phyloP scores from a whole-genome alignment of 257 asterid species.

The Hygrophila difformis region DNA sequence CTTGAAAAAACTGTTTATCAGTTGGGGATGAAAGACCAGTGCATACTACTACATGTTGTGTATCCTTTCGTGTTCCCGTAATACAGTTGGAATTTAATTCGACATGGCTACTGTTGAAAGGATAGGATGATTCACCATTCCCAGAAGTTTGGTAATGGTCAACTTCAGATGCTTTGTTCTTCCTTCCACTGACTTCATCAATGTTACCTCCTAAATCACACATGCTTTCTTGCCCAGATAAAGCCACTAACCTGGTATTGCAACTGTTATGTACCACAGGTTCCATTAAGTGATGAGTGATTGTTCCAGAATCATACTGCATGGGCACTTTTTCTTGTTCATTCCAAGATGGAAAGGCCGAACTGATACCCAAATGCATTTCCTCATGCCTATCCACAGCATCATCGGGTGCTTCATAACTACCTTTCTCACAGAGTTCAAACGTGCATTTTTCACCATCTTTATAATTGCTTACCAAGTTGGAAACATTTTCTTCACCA shows the following conservation, averaged over 20 bases:
- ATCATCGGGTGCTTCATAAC: slow-evolving; percentile 23
- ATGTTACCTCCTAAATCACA: slow-evolving; percentile 18
- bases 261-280: slow-evolving; percentile 11
- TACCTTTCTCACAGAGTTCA: slow-evolving; percentile 18
- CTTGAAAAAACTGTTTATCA: slow-evolving; percentile 24
- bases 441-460: slow-evolving; percentile 21
- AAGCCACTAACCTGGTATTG: slow-evolving; percentile 16
- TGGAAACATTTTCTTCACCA: slow-evolving; percentile 17
- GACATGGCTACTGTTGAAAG: slow-evolving; percentile 27
- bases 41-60: slow-evolving; percentile 30
- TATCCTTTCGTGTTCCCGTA: slow-evolving; percentile 23
- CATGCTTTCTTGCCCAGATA: slow-evolving; percentile 20
- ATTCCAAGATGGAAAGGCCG: slow-evolving; percentile 29
- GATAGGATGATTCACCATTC: slow-evolving; percentile 20
- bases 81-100: slow-evolving; percentile 23
- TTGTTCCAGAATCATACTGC: slow-evolving; percentile 10
- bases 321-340: slow-evolving; percentile 20
- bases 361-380: slow-evolving; percentile 19
- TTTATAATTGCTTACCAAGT: slow-evolving; percentile 20
- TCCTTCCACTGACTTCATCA: slow-evolving; percentile 21
- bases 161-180: slow-evolving; percentile 22
- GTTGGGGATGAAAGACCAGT: slow-evolving; percentile 30
- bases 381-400: slow-evolving; percentile 21
- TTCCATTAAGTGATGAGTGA: slow-evolving; percentile 1
- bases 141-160: slow-evolving; percentile 19